A percentile compares a stretch with the other conserved stretches of the same genome.
Conservation (phyloP, 2,329 filamentous ascomycete genomes). For the Epichloe typhina region DNA sequence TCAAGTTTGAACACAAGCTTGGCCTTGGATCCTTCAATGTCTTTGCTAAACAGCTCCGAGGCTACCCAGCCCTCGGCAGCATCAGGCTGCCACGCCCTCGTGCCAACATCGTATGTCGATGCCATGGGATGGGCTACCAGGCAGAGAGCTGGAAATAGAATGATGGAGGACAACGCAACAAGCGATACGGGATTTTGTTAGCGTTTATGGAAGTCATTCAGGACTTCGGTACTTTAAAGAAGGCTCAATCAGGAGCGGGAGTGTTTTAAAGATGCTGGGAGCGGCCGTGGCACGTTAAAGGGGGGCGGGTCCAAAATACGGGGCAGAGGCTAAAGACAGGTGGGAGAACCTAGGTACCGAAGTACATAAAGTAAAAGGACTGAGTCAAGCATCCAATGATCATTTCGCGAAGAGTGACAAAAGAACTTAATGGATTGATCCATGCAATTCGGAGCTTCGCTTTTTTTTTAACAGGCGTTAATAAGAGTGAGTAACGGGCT, state of each 20-base stretch:
- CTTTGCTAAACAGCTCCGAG: conserved; percentile 84
- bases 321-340: neutral
- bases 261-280: neutral
- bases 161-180: conserved; percentile 7
- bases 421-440: too few relatives aligned
- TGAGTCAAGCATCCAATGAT: too few relatives aligned
- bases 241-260: conserved; percentile 1
- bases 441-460: too few relatives aligned
- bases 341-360: too few relatives aligned
- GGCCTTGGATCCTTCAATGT: conserved; percentile 72
- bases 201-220: conserved; percentile 3
- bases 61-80: conserved; percentile 92
- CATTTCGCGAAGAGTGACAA: too few relatives aligned
- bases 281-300: conserved; percentile 3
- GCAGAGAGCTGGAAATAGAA: conserved; percentile 5
- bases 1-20: conserved; percentile 78
- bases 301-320: conserved; percentile 8
- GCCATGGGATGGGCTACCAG: conserved; percentile 47
- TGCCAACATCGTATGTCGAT: conserved; percentile 91
- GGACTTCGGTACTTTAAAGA: conserved; percentile 1
- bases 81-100: conserved; percentile 97
- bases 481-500: too few relatives aligned
- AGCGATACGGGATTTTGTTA: conserved; percentile 1
- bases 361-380: too few relatives aligned
- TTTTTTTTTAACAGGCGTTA: too few relatives aligned